A percentile compares a stretch with the other conserved stretches of the same genome.
Conservation (phyloP, 2,329 filamentous ascomycete species). For the Colletotrichum siamense region DNA sequence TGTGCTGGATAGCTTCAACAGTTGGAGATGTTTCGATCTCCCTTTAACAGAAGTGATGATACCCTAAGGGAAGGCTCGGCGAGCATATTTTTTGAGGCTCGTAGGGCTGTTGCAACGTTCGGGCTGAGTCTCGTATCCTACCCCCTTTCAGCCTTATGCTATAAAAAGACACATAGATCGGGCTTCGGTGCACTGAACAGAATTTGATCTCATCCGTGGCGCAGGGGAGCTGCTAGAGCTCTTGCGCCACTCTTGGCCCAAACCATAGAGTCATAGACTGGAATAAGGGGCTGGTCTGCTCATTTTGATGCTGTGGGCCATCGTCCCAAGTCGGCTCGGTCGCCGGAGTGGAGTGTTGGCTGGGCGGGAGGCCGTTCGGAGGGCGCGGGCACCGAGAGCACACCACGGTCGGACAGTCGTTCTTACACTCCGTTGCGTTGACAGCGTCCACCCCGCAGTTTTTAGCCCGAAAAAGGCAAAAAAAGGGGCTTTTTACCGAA, state of each 20-base stretch:
- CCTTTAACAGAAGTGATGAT: neutral
- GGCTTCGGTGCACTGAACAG: neutral
- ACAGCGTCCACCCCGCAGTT: too few relatives aligned
- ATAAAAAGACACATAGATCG: neutral
- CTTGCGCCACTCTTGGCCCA: constrained; percentile 12
- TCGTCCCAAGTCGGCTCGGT: neutral
- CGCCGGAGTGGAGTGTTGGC: neutral
- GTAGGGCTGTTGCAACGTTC: neutral
- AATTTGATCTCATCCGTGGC: neutral
- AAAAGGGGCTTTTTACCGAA: too few relatives aligned
- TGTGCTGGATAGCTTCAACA: neutral
- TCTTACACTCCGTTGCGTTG: too few relatives aligned
- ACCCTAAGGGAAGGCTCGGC: neutral
- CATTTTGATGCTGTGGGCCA: neutral
- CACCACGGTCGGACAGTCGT: neutral
- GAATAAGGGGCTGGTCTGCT: neutral
- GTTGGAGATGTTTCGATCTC: neutral
- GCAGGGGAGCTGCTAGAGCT: neutral
- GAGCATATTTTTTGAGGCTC: neutral
- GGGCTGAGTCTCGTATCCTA: constrained; percentile 3
- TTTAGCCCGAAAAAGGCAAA: too few relatives aligned
- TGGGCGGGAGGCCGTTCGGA: neutral
- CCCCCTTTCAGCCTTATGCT: neutral
- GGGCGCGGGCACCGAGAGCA: constrained; percentile 3
- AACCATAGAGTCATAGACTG: neutral